Evolutionary conservation across 345 rosid species (phyloP).

Genomic region (Bruguiera parviflora): DNA sequence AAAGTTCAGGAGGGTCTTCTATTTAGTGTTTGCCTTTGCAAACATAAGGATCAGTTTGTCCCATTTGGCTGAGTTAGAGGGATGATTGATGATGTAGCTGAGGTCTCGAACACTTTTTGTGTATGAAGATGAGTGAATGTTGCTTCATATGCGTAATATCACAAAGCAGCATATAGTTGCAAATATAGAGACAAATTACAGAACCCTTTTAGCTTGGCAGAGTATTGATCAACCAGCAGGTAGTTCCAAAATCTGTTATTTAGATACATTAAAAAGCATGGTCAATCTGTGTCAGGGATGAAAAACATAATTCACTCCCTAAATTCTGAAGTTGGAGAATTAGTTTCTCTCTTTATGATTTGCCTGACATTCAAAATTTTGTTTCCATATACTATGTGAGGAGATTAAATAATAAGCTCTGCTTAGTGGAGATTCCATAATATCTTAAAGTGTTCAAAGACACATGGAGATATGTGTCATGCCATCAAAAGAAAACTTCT

Average conservation of each 20-base stretch:
- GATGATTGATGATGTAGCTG: too few relatives aligned
- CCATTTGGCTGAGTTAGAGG: too few relatives aligned
- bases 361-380: not conserved
- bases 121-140: too few relatives aligned
- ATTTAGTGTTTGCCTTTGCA: too few relatives aligned
- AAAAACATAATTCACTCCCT: not conserved
- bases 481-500: too few relatives aligned
- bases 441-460: not conserved
- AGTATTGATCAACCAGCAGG: not conserved
- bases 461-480: too few relatives aligned
- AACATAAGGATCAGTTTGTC: too few relatives aligned
- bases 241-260: not conserved
- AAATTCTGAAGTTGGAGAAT: constrained; percentile 5
- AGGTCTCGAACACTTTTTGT: too few relatives aligned
- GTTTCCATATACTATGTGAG: not conserved
- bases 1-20: too few relatives aligned
- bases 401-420: not conserved
- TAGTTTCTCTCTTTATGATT: not conserved
- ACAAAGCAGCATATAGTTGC: too few relatives aligned
- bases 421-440: too few relatives aligned
- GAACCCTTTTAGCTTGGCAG: not conserved
- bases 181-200: not conserved
- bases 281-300: not conserved
- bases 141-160: too few relatives aligned
- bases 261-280: constrained; percentile 3